Conservation (phyloP, 352 stramenopile species). For the Globisporangium ultimum region DNA sequence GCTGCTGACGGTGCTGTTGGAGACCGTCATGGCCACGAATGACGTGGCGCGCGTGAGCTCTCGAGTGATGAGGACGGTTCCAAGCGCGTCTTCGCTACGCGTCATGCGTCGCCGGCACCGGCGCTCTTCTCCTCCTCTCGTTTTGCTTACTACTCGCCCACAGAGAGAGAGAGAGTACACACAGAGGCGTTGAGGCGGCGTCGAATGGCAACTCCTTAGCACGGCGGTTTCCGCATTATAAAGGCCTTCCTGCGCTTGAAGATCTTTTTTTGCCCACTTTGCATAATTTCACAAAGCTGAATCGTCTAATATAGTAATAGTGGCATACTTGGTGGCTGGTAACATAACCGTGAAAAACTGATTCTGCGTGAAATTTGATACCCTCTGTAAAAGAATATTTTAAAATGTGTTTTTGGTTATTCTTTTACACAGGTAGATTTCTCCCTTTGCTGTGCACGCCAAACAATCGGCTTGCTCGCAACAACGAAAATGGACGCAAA, state of each 20-base stretch:
- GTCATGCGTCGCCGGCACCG: conserved; percentile 7
- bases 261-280: conserved; percentile 4
- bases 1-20: conserved; percentile 29
- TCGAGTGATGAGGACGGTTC: conserved; percentile 8
- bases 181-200: no score
- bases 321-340: no score
- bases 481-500: conserved; percentile 6
- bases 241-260: conserved; percentile 4
- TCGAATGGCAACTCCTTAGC: no score
- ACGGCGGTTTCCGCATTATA: conserved; percentile 3
- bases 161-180: no score
- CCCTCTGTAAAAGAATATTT: no score
- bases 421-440: no score
- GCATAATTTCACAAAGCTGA: not conserved
- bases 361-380: no score
- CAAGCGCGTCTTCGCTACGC: not conserved
- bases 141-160: not conserved
- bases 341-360: no score
- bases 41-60: conserved; percentile 7
- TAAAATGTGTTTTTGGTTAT: no score
- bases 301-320: no score
- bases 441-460: no score
- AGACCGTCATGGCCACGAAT: conserved; percentile 36
- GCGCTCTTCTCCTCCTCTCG: not conserved
- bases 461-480: not conserved